A percentile compares a stretch with the other conserved stretches of the same genome.
These are phyloP conservation scores for Pestalotiopsis sp. DNA, from an alignment of 2,329 filamentous ascomycete genomes.

Conservation along the genomic window DNA sequence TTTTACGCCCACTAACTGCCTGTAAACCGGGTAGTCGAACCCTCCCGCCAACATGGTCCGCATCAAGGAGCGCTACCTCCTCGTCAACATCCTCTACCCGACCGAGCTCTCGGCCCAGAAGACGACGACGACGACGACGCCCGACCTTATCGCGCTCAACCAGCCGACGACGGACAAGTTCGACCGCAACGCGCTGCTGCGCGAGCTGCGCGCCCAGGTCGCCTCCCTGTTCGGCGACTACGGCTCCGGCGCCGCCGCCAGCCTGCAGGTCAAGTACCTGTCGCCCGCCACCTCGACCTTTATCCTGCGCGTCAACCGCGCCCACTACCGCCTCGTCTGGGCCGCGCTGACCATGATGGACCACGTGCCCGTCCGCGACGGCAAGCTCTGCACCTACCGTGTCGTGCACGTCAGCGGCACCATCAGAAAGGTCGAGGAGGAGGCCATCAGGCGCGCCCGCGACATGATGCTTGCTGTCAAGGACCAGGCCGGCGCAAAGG, in stretches of 20 bases:
- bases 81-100: conserved; percentile 93
- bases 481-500: conserved; percentile 37
- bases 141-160: conserved; percentile 74
- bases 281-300: conserved; percentile 92
- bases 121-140: conserved; percentile 30
- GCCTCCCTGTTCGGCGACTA: conserved; percentile 83
- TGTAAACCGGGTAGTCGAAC: neutral
- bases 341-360: conserved; percentile 82
- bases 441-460: conserved; percentile 79
- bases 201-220: conserved; percentile 72
- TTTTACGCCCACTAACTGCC: neutral
- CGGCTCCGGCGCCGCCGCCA: conserved; percentile 71
- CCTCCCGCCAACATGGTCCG: conserved; percentile 72
- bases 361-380: conserved; percentile 62
- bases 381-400: conserved; percentile 73
- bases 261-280: conserved; percentile 85
- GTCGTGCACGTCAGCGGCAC: conserved; percentile 91
- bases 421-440: conserved; percentile 88
- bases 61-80: conserved; percentile 92
- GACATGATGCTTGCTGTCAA: conserved; percentile 70
- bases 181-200: conserved; percentile 65
- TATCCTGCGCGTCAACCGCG: conserved; percentile 82
- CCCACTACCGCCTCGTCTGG: conserved; percentile 88
- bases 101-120: conserved; percentile 44
- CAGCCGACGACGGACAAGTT: conserved; percentile 76